A percentile compares a stretch with the other conserved stretches of the same genome.
These are phyloP conservation scores for Camelina sativa DNA, from an alignment of 345 rosid species.

Conservation along the genomic window DNA sequence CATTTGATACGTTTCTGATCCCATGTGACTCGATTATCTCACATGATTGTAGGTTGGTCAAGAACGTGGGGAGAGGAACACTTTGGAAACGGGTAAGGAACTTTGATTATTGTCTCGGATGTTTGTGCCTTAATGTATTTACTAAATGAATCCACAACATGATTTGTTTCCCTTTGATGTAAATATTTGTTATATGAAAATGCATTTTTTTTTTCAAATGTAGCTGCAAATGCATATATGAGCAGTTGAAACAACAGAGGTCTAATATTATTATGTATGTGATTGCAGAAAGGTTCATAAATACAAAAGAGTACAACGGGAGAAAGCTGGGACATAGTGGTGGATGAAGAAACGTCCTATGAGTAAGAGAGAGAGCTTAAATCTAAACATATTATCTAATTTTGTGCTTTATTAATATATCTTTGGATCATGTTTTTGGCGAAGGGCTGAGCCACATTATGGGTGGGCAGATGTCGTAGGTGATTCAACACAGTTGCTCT, in stretches of 20 bases:
- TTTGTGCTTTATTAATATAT: slow-evolving; percentile 9
- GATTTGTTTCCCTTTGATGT: too few relatives aligned
- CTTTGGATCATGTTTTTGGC: slow-evolving; percentile 20
- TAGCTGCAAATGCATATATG: neutral
- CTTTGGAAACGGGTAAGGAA: slow-evolving; percentile 88
- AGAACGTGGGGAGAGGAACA: slow-evolving; percentile 99
- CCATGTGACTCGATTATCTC: slow-evolving; percentile 8
- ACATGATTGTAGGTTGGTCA: slow-evolving; percentile 73
- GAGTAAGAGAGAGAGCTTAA: slow-evolving; percentile 63
- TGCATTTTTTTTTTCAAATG: neutral
- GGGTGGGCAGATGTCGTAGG: slow-evolving; percentile 99
- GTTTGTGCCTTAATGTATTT: neutral
- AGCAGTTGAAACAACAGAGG: slow-evolving; percentile 4
- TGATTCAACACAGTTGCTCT: slow-evolving; percentile 81
- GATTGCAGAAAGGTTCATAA: slow-evolving; percentile 47
- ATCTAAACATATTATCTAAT: slow-evolving; percentile 2
- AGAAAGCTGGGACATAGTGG: too few relatives aligned
- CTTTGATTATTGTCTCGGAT: neutral
- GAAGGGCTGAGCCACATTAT: slow-evolving; percentile 96
- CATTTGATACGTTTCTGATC: slow-evolving; percentile 10
- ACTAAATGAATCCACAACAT: neutral
- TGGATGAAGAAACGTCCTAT: slow-evolving; percentile 73
- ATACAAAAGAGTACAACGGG: too few relatives aligned
- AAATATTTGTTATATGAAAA: too few relatives aligned
- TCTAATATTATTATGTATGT: slow-evolving; percentile 24